Evolutionary conservation across 2,329 filamentous ascomycete species (phyloP).

Genomic region (Lasiodiplodia theobromae): DNA sequence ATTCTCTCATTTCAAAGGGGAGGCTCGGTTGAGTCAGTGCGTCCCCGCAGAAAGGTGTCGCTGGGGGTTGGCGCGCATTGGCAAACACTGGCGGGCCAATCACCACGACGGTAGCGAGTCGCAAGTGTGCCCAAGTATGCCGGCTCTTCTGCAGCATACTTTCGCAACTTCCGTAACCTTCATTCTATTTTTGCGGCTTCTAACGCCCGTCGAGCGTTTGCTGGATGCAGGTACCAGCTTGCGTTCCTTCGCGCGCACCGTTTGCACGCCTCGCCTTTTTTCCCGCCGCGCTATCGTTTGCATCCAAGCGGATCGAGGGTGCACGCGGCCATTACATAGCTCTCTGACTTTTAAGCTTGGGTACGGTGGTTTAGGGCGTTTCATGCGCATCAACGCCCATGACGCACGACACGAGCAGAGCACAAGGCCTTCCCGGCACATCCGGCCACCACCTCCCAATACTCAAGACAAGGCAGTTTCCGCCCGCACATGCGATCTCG

Average conservation of each 20-base stretch:
- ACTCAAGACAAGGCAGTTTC: background rate
- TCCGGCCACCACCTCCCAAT: background rate
- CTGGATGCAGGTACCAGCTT: background rate
- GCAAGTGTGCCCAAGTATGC: background rate
- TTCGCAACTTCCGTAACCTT: background rate
- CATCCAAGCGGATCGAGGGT: background rate
- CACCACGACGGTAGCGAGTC: background rate
- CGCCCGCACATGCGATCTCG: background rate
- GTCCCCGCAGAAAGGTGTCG: slow-evolving; percentile 11
- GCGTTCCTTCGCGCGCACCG: background rate
- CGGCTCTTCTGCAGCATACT: background rate
- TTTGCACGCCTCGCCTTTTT: background rate
- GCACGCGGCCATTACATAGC: background rate
- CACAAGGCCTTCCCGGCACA: background rate
- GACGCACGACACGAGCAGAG: background rate
- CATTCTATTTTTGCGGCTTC: background rate
- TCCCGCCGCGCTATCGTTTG: background rate
- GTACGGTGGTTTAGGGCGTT: background rate
- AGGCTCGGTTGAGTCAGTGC: slow-evolving; percentile 16
- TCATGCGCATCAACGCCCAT: background rate
- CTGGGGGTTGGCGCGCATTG: slow-evolving; percentile 10
- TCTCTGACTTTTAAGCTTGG: background rate
- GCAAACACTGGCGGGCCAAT: background rate
- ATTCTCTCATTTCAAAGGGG: slow-evolving; percentile 9
- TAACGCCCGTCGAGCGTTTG: background rate